Percentiles rank a stretch among this genome's conserved stretches.
Conservation (phyloP, 2,329 filamentous ascomycete genomes). For the Arthrobotrys megalospora region DNA sequence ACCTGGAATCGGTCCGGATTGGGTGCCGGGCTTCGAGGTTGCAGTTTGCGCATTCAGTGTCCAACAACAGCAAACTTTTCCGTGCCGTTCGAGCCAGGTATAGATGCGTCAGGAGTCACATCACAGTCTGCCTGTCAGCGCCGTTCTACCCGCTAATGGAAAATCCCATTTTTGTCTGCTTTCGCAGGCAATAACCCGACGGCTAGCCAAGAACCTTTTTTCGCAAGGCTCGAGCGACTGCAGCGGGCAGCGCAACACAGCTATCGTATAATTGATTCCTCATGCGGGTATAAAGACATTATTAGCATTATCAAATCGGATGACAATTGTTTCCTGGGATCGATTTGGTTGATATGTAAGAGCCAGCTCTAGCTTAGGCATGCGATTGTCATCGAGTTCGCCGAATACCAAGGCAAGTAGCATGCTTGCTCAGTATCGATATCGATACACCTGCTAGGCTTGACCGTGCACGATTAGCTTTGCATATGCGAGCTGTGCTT, state of each 20-base stretch:
- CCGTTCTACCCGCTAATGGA: conserved; percentile 1
- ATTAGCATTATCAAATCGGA: background rate
- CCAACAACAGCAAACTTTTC: conserved; percentile 14
- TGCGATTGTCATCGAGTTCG: background rate
- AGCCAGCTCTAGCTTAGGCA: background rate
- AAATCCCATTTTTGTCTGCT: conserved; percentile 4
- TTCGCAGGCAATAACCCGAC: background rate
- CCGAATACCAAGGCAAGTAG: background rate
- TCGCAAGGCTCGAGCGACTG: background rate
- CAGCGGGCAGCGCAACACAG: no score
- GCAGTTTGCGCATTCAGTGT: conserved; percentile 3
- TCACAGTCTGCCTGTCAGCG: conserved; percentile 16
- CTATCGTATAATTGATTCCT: no score
- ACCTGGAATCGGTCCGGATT: conserved; percentile 1
- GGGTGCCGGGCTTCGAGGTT: conserved; percentile 1
- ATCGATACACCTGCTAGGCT: background rate
- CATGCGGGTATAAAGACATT: background rate
- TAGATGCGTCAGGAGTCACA: conserved; percentile 2
- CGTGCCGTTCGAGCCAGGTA: conserved; percentile 7
- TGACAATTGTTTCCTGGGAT: background rate
- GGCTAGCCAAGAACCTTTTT: background rate
- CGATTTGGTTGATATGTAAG: background rate
- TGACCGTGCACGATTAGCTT: background rate
- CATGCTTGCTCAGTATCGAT: background rate
- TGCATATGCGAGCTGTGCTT: background rate